phyloP scores from a whole-genome alignment of 23 red algal species.

The Pyropia haitanensis region DNA sequence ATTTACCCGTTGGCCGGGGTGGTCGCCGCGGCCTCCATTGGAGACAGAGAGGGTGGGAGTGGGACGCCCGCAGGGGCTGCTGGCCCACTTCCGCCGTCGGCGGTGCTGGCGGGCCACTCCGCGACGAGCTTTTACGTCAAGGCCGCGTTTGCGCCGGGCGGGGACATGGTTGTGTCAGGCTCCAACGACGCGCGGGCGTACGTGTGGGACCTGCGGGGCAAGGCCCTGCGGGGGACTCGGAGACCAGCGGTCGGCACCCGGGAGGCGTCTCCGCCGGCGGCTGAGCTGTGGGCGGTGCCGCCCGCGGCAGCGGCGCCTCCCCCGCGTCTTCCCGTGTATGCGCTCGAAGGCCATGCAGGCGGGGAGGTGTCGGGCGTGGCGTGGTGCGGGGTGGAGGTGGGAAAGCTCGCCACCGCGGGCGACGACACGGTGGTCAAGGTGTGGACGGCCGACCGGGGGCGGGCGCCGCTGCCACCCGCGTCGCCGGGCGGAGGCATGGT shows the following conservation, averaged over 20 bases:
- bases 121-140: conserved; percentile 68
- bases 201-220: conserved; percentile 36
- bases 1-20: conserved; percentile 16
- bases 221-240: neutral
- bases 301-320: too few relatives aligned
- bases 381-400: conserved; percentile 31
- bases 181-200: conserved; percentile 55
- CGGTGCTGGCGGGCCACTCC: conserved; percentile 40
- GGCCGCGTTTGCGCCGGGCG: conserved; percentile 43
- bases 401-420: conserved; percentile 38
- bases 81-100: neutral
- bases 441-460: conserved; percentile 25
- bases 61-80: neutral
- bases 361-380: conserved; percentile 60
- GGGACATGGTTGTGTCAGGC: conserved; percentile 38
- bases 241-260: neutral
- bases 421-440: conserved; percentile 58
- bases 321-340: conserved; percentile 9
- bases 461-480: neutral
- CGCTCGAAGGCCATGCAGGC: conserved; percentile 46
- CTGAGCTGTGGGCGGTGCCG: too few relatives aligned
- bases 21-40: too few relatives aligned
- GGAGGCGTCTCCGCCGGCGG: too few relatives aligned
- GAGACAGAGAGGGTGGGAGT: conserved; percentile 16
- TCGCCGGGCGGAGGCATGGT: neutral